A percentile compares a stretch with the other conserved stretches of the same genome.
phyloP scores from a whole-genome alignment of 2,329 filamentous ascomycete genomes.

The Paecilomyces sp. region DNA sequence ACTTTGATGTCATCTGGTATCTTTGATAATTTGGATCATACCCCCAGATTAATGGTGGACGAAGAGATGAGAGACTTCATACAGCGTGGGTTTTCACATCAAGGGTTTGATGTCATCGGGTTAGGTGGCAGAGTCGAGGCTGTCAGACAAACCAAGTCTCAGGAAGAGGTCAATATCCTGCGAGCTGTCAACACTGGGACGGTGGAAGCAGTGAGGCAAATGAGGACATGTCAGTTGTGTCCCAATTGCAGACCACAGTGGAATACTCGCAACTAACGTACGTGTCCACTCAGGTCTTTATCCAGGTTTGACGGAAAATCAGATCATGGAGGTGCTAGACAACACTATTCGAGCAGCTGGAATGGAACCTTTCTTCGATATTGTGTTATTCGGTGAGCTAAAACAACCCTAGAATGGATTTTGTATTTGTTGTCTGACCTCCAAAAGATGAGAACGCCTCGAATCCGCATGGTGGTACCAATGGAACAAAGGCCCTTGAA shows the following conservation, averaged over 20 bases:
- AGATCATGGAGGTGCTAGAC: slow-evolving; percentile 52
- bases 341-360: slow-evolving; percentile 48
- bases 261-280: background rate
- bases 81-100: slow-evolving; percentile 46
- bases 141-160: slow-evolving; percentile 53
- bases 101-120: slow-evolving; percentile 52
- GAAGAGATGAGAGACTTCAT: slow-evolving; percentile 61
- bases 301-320: slow-evolving; percentile 50
- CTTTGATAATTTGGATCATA: slow-evolving; percentile 18
- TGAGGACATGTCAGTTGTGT: slow-evolving; percentile 33
- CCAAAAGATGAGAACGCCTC: slow-evolving; percentile 29
- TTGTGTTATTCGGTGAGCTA: slow-evolving; percentile 50
- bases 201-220: slow-evolving; percentile 53
- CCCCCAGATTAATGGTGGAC: slow-evolving; percentile 52
- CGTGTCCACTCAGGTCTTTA: slow-evolving; percentile 43
- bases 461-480: slow-evolving; percentile 33
- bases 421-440: too few relatives aligned
- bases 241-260: background rate
- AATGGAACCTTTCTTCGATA: slow-evolving; percentile 55
- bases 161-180: slow-evolving; percentile 50
- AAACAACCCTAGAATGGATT: background rate
- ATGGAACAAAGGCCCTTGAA: slow-evolving; percentile 44
- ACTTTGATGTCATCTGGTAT: slow-evolving; percentile 44
- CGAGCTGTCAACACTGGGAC: slow-evolving; percentile 59
- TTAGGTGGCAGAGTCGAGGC: slow-evolving; percentile 49